Evolutionary conservation across 1,139 yeast species (phyloP).

Genomic region (Arxiozyma heterogenica): DNA sequence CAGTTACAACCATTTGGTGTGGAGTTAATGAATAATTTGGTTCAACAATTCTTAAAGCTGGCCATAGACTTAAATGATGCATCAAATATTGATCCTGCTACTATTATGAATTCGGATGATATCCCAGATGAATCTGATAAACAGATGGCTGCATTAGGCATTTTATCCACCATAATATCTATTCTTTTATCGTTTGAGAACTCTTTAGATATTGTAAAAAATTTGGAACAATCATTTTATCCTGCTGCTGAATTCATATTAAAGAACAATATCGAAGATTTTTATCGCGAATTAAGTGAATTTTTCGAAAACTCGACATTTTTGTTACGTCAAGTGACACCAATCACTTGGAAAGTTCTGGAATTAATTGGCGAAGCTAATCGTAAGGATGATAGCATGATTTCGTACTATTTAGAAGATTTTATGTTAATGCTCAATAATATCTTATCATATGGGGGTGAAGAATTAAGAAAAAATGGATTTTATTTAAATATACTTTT

Average conservation of each 20-base stretch:
- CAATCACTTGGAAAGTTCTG: constrained; percentile 68
- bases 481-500: constrained; percentile 26
- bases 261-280: constrained; percentile 59
- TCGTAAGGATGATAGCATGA: constrained; percentile 42
- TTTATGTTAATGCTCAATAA: constrained; percentile 67
- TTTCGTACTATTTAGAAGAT: constrained; percentile 61
- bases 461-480: constrained; percentile 36
- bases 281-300: constrained; percentile 74
- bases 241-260: constrained; percentile 69
- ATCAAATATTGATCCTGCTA: constrained; percentile 42
- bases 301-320: constrained; percentile 80
- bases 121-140: constrained; percentile 52
- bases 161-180: constrained; percentile 78
- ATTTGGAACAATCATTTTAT: constrained; percentile 61
- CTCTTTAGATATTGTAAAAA: constrained; percentile 55
- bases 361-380: constrained; percentile 47
- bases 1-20: constrained; percentile 92
- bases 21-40: constrained; percentile 70
- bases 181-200: constrained; percentile 82
- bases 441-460: constrained; percentile 64
- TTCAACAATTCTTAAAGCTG: constrained; percentile 70
- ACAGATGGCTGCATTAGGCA: constrained; percentile 79
- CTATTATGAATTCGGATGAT: constrained; percentile 40
- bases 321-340: constrained; percentile 60
- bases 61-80: constrained; percentile 63